Conservation (phyloP, 2,329 filamentous ascomycete genomes). For the Monilinia fructigena region DNA sequence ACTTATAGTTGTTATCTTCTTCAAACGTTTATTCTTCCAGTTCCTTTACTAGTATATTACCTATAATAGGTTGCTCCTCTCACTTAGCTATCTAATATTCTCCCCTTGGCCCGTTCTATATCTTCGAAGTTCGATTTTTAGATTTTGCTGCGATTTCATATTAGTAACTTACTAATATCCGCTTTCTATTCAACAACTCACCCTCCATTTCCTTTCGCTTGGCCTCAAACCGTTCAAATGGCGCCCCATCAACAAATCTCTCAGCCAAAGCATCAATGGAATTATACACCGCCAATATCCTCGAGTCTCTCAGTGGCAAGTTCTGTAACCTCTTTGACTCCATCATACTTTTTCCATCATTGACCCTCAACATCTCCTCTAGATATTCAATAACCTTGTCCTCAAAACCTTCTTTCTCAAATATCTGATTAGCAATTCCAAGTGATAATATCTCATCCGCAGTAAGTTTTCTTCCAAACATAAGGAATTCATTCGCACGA, state of each 20-base stretch:
- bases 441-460: constrained; percentile 46
- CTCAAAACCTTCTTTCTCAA: constrained; percentile 45
- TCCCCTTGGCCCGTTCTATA: constrained; percentile 17
- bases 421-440: constrained; percentile 49
- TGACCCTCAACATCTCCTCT: constrained; percentile 45
- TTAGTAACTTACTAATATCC: not conserved
- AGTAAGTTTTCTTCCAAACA: constrained; percentile 49
- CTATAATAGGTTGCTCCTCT: no score
- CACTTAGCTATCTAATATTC: no score
- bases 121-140: constrained; percentile 30
- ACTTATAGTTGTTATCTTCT: no score
- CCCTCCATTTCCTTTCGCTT: constrained; percentile 42
- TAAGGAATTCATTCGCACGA: constrained; percentile 52
- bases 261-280: constrained; percentile 49
- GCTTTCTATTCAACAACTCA: constrained; percentile 22
- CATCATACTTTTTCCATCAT: constrained; percentile 54
- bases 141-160: constrained; percentile 29
- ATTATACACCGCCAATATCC: constrained; percentile 49
- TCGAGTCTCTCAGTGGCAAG: constrained; percentile 44
- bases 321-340: constrained; percentile 52
- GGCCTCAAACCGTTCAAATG: constrained; percentile 45
- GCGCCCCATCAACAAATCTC: constrained; percentile 49
- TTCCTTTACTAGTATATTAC: no score
- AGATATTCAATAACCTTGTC: constrained; percentile 45
- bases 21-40: no score